Percentiles rank a stretch among this genome's conserved stretches.
These are phyloP conservation scores for Fusarium papillatum DNA, from an alignment of 2,329 filamentous ascomycete species.

Conservation along the genomic window DNA sequence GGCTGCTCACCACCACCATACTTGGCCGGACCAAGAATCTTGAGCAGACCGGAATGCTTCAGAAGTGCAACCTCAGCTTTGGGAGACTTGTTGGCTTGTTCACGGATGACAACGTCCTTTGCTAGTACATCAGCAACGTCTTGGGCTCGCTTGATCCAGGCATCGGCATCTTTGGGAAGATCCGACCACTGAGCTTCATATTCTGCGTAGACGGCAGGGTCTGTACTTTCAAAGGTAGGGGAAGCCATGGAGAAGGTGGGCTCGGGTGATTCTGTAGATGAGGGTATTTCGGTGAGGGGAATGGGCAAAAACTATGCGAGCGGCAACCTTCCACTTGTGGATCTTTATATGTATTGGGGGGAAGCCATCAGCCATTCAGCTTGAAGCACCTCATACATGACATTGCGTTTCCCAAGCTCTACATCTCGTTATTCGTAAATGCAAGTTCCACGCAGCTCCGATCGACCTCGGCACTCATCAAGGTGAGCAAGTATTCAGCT, in stretches of 20 bases:
- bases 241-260: neutral
- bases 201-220: slow-evolving; percentile 54
- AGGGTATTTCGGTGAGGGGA: neutral
- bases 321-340: neutral
- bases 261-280: neutral
- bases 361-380: neutral
- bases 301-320: neutral
- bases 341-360: neutral
- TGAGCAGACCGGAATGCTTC: slow-evolving; percentile 56
- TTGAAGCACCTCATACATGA: neutral
- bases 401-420: neutral
- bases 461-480: neutral
- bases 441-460: neutral
- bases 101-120: slow-evolving; percentile 50
- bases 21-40: slow-evolving; percentile 53
- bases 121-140: slow-evolving; percentile 54
- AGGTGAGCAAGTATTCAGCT: slow-evolving; percentile 3
- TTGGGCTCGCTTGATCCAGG: slow-evolving; percentile 55
- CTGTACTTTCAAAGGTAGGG: slow-evolving; percentile 40
- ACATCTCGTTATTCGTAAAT: slow-evolving; percentile 3
- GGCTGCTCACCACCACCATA: slow-evolving; percentile 60
- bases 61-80: slow-evolving; percentile 55
- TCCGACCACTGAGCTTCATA: slow-evolving; percentile 52
- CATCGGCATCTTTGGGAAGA: slow-evolving; percentile 46
- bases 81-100: slow-evolving; percentile 56